A percentile compares a stretch with the other conserved stretches of the same genome.
These are phyloP conservation scores for Auriscalpium vulgare DNA, from an alignment of 768 basidiomycete species.

Conservation along the genomic window DNA sequence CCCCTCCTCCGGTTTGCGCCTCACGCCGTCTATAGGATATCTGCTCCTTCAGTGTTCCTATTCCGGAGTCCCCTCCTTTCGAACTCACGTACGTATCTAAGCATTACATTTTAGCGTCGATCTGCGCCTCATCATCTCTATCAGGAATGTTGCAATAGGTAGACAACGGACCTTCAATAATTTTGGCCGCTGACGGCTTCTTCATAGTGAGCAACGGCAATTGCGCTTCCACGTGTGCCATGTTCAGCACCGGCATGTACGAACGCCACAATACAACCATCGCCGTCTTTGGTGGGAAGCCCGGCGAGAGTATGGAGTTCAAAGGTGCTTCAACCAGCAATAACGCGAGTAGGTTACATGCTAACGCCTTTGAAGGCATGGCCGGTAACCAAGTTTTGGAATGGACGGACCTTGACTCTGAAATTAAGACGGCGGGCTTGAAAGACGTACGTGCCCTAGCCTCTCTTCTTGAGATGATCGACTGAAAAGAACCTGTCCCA, in stretches of 20 bases:
- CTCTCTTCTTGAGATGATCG: not conserved
- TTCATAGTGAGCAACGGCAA: constrained; percentile 9
- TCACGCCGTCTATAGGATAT: constrained; percentile 21
- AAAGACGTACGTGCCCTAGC: constrained; percentile 20
- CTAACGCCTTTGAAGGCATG: constrained; percentile 25
- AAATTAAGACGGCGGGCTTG: constrained; percentile 25
- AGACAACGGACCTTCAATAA: not conserved
- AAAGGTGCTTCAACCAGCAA: constrained; percentile 25
- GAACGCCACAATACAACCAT: constrained; percentile 41
- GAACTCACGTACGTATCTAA: constrained; percentile 3
- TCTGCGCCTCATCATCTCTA: not conserved
- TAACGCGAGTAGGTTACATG: constrained; percentile 24
- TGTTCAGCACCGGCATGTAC: constrained; percentile 48
- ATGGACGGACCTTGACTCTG: constrained; percentile 23
- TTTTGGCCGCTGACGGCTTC: not conserved
- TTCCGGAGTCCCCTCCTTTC: constrained; percentile 7
- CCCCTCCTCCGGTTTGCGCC: too few species aligned
- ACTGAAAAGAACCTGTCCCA: constrained; percentile 1
- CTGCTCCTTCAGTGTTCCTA: constrained; percentile 13
- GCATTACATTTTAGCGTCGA: not conserved
- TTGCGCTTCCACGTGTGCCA: constrained; percentile 50
- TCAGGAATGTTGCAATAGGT: constrained; percentile 10
- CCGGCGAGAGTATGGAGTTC: constrained; percentile 36
- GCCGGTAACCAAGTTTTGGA: constrained; percentile 26
- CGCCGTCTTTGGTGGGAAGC: constrained; percentile 45